These are phyloP conservation scores for Sporothrix curviconia DNA, from an alignment of 2,329 filamentous ascomycete genomes.

Conservation along the genomic window DNA sequence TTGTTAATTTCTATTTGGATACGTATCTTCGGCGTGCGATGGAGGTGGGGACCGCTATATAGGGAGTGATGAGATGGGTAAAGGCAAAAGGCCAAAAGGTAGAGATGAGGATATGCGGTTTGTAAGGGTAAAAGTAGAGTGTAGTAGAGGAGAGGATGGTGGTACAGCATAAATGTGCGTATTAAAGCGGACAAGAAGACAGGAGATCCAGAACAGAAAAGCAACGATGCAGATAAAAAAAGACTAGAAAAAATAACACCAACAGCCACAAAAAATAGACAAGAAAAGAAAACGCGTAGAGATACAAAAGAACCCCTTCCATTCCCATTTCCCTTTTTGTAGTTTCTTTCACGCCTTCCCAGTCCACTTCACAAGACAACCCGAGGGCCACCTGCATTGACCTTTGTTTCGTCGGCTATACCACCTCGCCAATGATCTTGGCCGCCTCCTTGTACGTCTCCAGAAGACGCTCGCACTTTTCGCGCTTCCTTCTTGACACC, in stretches of 20 bases:
- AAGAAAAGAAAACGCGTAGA: not conserved
- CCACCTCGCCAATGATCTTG: slow-evolving; percentile 95
- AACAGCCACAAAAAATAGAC: not conserved
- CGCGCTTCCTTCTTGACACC: slow-evolving; percentile 70
- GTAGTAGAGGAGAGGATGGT: not conserved
- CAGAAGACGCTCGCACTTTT: slow-evolving; percentile 96
- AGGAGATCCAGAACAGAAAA: not conserved
- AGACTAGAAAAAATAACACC: not conserved
- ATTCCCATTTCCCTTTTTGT: not conserved
- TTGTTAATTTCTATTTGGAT: too few species aligned
- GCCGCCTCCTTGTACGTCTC: slow-evolving; percentile 95
- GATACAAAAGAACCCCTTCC: not conserved
- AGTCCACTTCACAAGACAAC: too few species aligned
- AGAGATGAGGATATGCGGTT: not conserved
- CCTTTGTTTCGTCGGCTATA: slow-evolving; percentile 43
- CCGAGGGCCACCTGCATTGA: too few species aligned
- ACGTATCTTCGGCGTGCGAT: too few species aligned
- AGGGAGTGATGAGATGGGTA: too few species aligned
- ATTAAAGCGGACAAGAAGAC: not conserved
- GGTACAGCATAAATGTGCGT: slow-evolving; percentile 1
- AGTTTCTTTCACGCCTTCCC: not conserved
- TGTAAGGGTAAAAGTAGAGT: not conserved
- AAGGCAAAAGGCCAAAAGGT: too few species aligned
- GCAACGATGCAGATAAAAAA: not conserved
- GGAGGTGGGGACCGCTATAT: too few species aligned